phyloP scores from a whole-genome alignment of 1,139 yeast genomes.

The Pichiaceae sp. region DNA sequence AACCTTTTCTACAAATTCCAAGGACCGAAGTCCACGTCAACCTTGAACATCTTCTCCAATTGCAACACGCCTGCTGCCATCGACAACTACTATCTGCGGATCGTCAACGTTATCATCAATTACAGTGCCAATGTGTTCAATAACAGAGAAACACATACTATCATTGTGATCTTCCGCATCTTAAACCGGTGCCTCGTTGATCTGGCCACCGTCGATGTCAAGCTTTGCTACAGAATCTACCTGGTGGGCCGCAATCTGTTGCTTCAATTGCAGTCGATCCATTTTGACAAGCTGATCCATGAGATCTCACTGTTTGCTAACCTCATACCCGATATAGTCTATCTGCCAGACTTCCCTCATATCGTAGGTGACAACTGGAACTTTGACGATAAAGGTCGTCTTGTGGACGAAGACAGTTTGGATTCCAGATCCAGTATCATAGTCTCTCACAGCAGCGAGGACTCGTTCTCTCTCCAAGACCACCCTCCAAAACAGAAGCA shows the following conservation, averaged over 20 bases:
- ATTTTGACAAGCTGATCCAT: conserved; percentile 27
- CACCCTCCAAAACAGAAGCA: background rate
- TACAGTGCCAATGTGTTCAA: conserved; percentile 15
- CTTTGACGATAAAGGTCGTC: conserved; percentile 7
- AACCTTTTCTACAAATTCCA: conserved; percentile 21
- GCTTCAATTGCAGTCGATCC: conserved; percentile 24
- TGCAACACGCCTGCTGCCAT: conserved; percentile 4
- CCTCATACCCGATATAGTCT: conserved; percentile 20
- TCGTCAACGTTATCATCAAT: conserved; percentile 22
- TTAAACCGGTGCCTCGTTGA: conserved; percentile 31
- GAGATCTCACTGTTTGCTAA: conserved; percentile 33
- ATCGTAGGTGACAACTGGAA: conserved; percentile 18
- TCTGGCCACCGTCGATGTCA: conserved; percentile 27
- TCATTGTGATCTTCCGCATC: conserved; percentile 25
- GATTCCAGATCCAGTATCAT: background rate
- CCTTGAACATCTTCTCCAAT: conserved; percentile 21
- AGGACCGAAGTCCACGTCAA: conserved; percentile 24
- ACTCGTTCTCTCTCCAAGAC: background rate
- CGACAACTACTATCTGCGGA: conserved; percentile 17
- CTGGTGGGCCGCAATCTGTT: conserved; percentile 27
- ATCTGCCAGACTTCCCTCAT: conserved; percentile 17
- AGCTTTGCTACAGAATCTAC: conserved; percentile 26
- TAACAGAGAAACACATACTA: conserved; percentile 17
- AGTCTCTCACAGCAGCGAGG: background rate
- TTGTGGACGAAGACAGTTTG: background rate